Base-by-base conservation (phyloP, 768 basidiomycete genomes). In the Termitomyces sp. region DNA sequence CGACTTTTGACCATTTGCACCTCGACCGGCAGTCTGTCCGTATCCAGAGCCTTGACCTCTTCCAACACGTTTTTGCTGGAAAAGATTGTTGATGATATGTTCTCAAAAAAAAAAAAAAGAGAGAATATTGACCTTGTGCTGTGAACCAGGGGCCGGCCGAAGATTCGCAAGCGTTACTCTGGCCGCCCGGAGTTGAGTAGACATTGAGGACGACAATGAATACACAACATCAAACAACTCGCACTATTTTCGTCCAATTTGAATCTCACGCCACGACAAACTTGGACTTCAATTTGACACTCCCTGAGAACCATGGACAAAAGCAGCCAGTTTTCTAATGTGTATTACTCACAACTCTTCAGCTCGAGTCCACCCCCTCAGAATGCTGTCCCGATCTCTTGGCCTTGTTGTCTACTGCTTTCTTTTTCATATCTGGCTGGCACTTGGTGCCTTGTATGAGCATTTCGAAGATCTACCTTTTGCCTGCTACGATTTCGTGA, bases 1-100 rank as follows among this genome's bases (percentile, higher is more conserved):
- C 40, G 97, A 89, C 62, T 95, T 96, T 75, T 96, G 94, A 67
- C 97, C 97, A 68, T 99, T 99, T 74, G 92, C 84, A 76, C 97
- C 97, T 58, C 94, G 84, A 65, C 94, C 94, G 11, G 96, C 90
- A 1, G 96, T 98, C 63, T 94, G 89, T 65, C 97, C 97, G 61
- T 90, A 85, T 32, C 91, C 90, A 2, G 94, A 94, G 35, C 92
- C 92, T 77, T 93, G 91, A 70, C 96, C 96, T 70, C 96, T 82
- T 69, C 97, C 96, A 32, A 95, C 84, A 71, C 96, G 92, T 87
- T 94, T 94, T 89, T 90, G 88, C 94, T 96, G 58, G 61, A 51
- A 49, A 58, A 32, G 18, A 2, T 28, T 28, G 33, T 68, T 39
- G 63, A 64, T 42, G 60, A 24, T 40, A 63, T 55, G 6, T 59